A percentile compares a stretch with the other conserved stretches of the same genome.
phyloP scores from a whole-genome alignment of 805 yeast species.

The Barnettozyma sp. region DNA sequence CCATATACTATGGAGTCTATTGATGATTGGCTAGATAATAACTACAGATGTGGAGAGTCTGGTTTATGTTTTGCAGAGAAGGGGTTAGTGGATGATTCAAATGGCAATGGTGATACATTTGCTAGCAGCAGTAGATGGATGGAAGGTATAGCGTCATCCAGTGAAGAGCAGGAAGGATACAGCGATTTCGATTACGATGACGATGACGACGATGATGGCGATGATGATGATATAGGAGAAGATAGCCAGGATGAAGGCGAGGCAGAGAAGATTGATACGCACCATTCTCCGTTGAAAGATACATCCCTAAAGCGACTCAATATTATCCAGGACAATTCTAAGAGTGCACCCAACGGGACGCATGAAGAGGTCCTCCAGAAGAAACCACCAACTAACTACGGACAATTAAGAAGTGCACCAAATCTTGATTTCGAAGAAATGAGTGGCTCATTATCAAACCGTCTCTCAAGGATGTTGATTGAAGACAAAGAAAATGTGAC shows the following conservation, averaged over 20 bases:
- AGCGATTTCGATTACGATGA: background rate
- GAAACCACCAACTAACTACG: too few species aligned
- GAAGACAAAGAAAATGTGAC: slow-evolving; percentile 8
- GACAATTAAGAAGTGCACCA: slow-evolving; percentile 7
- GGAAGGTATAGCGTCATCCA: too few species aligned
- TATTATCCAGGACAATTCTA: slow-evolving; percentile 1
- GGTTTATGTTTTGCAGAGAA: slow-evolving; percentile 4
- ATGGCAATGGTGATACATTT: too few species aligned
- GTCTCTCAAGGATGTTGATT: slow-evolving; percentile 2
- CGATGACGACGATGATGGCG: too few species aligned
- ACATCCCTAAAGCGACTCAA: too few species aligned
- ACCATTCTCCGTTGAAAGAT: too few species aligned
- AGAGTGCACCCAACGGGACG: slow-evolving; percentile 2
- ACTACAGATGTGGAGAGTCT: slow-evolving; percentile 3
- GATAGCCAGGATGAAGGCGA: too few species aligned
- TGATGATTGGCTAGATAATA: slow-evolving; percentile 12
- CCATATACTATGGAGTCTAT: slow-evolving; percentile 6
- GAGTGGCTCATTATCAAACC: slow-evolving; percentile 4
- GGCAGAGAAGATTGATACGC: too few species aligned
- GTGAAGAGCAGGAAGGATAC: too few species aligned
- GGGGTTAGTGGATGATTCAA: slow-evolving; percentile 3
- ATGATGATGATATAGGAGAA: too few species aligned
- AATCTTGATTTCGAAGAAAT: slow-evolving; percentile 1
- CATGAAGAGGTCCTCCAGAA: background rate
- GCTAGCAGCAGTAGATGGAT: too few species aligned